Evolutionary conservation across 2,329 filamentous ascomycete species (phyloP).

Genomic region (Microdochium paspali): DNA sequence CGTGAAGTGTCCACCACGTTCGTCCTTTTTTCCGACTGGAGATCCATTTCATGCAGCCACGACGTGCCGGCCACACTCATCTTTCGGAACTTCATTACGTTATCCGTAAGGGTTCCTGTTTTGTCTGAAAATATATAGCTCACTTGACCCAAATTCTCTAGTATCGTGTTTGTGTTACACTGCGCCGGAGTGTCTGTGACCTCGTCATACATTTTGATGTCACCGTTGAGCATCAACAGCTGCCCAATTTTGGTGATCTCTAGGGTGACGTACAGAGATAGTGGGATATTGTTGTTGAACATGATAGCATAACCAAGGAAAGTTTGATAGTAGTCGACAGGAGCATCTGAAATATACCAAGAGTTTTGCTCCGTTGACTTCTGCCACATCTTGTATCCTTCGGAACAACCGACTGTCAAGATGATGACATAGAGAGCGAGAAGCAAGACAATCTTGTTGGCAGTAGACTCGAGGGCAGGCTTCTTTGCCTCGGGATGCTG

Average conservation of each 20-base stretch:
- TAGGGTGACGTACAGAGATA: slow-evolving; percentile 84
- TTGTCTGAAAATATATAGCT: slow-evolving; percentile 91
- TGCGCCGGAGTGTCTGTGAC: slow-evolving; percentile 76
- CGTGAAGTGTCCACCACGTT: slow-evolving; percentile 1
- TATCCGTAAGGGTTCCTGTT: slow-evolving; percentile 89
- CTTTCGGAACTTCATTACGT: slow-evolving; percentile 91
- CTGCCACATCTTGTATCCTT: slow-evolving; percentile 75
- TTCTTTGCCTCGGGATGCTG: slow-evolving; percentile 80
- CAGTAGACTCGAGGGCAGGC: slow-evolving; percentile 63
- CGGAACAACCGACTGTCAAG: slow-evolving; percentile 71
- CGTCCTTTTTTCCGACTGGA: slow-evolving; percentile 21
- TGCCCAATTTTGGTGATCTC: slow-evolving; percentile 76
- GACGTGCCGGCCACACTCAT: slow-evolving; percentile 82
- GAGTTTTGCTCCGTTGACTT: slow-evolving; percentile 53
- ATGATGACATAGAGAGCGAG: slow-evolving; percentile 72
- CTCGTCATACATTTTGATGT: slow-evolving; percentile 86
- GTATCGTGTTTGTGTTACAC: slow-evolving; percentile 88
- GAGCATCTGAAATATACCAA: slow-evolving; percentile 67
- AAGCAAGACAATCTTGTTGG: slow-evolving; percentile 74
- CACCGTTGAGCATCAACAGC: slow-evolving; percentile 69
- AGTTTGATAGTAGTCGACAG: slow-evolving; percentile 70
- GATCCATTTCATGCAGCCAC: slow-evolving; percentile 75
- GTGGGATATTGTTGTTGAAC: slow-evolving; percentile 91
- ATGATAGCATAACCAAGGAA: slow-evolving; percentile 89
- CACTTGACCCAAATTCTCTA: slow-evolving; percentile 87